Evolutionary conservation across 2,329 filamentous ascomycete genomes (phyloP), one percentile per base, ranked within the genome.

Genomic region (Botrytis elliptica): DNA sequence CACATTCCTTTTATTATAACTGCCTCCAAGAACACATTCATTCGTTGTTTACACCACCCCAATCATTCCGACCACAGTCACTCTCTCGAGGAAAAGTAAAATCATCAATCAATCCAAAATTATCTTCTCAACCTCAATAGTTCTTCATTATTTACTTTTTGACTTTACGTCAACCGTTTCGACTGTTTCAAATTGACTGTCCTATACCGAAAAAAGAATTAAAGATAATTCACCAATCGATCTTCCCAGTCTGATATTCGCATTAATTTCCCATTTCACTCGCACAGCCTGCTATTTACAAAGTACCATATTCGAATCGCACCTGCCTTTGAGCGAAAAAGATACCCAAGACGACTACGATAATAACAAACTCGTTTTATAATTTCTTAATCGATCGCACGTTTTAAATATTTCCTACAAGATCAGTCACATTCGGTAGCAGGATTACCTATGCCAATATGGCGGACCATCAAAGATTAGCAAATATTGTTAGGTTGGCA

Each of bases 1-100:
- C 85, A 83, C 88, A 85, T 84, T 89, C 87, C 79, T 88, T 88
- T 84, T 79, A 75, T 38, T 16, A 29, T 29, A 42, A 63, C 62
- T 40, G 59, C 52, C 52, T 38, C 36, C 55, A 60, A 44, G 20
- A 44, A 33, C 59, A 70, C 84, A 81, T 81, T 86, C 84, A 81
- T 82, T 86, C 84, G 33, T 79, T 79, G 72, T 60, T 67, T 67
- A 36, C 29, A 33, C 46, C 8, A 12, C 20, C 18, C 22, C 69
- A 49, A 33, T 33, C 64, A 77, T 75, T 79, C 77, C 77, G 80
- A 79, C 46, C 74, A 72, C 75, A 81, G 80, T 81, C 81, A 75
- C 77, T 83, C 82, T 82, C 82, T 75, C 38, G 70, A 72, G 62
- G 70, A 67, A 46, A 67, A 29, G n/a, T 33, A 55, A 46, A 14